Evolutionary conservation across 106 monocot genomes (phyloP), one percentile per base, ranked within the genome.

Genomic region (Posidonia australis): DNA sequence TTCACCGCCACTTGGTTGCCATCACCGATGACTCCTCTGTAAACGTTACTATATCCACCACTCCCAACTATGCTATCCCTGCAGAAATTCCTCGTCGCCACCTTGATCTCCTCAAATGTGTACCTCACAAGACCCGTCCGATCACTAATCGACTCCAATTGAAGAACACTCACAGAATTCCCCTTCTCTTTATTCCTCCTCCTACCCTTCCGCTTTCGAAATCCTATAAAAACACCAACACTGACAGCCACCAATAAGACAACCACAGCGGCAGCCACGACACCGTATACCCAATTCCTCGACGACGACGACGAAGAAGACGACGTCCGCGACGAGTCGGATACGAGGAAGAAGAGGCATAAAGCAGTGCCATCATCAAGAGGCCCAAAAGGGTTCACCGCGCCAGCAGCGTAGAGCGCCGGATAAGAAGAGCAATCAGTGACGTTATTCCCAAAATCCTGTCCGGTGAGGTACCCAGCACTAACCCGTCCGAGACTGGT

Each of bases 41-140:
- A 87, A 20, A 87, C 87, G 21, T 83, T 87, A n/a, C 87, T 83
- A 18, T 76, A 87, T 2, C 83, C 87, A 0, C 87, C 87, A 5
- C 67, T 76, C 4, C 87, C 87, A 31, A 87, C 77, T 20, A 87
- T 75, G 63, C 73, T 76, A 11, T 76, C 77, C 62, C 78, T 41
- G 0, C 75, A 63, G 69, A 94, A 94, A 10, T 82, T 84, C 54
- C 27, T 51, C 1, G 94, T 94, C 12, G 90, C 90, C 1, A 46
- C 53, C 63, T 74, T 81, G 70, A 94, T 82, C 27, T 89, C 90
- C 14, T 94, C 90, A 23, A 90, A 67, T 5, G 75, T 76, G 62
- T 79, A 90, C 54, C 80, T 77, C 32, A 86, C 63, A 20, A 94
- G 64, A 0, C 71, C 80, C 9, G 94, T 82, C 67, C 83, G 86